These are phyloP conservation scores for Aegilops speltoides DNA, from an alignment of 176 grass and related monocot species.

Conservation along the genomic window DNA sequence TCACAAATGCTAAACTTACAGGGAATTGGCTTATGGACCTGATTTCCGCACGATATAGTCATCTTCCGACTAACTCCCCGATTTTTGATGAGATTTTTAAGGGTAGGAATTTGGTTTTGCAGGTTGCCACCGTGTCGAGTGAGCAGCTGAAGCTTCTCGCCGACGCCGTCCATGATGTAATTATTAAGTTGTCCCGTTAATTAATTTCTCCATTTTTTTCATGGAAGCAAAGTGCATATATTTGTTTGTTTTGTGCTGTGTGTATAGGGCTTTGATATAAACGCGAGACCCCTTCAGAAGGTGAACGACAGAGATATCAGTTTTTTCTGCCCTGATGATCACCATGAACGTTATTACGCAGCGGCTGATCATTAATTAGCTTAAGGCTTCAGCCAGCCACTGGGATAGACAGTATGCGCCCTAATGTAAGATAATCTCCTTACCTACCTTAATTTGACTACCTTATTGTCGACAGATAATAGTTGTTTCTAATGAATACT, in stretches of 20 bases:
- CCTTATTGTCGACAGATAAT: not conserved
- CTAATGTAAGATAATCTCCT: not conserved
- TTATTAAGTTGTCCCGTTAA: not conserved
- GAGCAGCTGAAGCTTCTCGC: slow-evolving; percentile 56
- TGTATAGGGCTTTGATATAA: slow-evolving; percentile 42
- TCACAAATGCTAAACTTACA: too few relatives aligned
- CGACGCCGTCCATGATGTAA: slow-evolving; percentile 71
- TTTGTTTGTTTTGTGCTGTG: not conserved
- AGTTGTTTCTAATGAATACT: not conserved
- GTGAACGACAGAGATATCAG: slow-evolving; percentile 38
- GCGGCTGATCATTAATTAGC: not conserved
- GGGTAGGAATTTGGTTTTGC: not conserved
- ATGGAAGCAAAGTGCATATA: not conserved
- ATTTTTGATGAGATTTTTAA: too few relatives aligned
- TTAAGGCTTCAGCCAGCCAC: not conserved
- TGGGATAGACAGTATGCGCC: too few relatives aligned
- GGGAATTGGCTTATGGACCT: too few relatives aligned
- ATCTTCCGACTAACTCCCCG: too few relatives aligned
- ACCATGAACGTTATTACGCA: slow-evolving; percentile 1
- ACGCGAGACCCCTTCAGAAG: slow-evolving; percentile 65
- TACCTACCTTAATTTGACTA: not conserved
- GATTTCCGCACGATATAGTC: too few relatives aligned
- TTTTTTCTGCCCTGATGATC: slow-evolving; percentile 32
- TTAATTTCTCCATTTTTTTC: not conserved
- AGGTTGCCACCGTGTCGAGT: slow-evolving; percentile 57